Base-by-base conservation (phyloP, 805 yeast species). In the Kodamaea kaohsiungensis region DNA sequence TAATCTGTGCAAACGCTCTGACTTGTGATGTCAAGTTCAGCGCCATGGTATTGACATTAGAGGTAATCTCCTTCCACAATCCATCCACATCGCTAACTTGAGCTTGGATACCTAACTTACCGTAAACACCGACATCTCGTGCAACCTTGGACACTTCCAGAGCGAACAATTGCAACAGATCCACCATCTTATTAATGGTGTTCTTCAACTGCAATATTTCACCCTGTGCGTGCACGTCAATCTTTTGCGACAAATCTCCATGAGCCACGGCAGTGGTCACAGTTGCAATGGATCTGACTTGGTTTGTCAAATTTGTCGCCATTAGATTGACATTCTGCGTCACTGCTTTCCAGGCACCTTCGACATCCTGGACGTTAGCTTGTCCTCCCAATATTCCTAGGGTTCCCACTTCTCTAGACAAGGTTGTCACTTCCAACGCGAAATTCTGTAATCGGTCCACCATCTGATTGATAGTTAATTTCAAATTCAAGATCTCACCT, bases 141-240 rank as follows among this genome's bases (percentile, higher is more conserved):
- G 97, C 97, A 43, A 90, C 96, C 64, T 91, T 81, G 0, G 96
- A 85, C 53, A 90, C 97, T 71, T 90, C 97, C 27, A 87, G 83
- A 8, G 96, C 96, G 68, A 90, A 90, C 50, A 89, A 85, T 67
- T 89, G 95, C 64, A 90, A 81, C 46, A 95, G 85, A 67, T 90
- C 96, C 78, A 90, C 96, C 97, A 90, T 90, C 76, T 88, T 89
- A 69, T 90, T 90, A 72, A 90, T 90, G 7, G 97, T 90, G 57
- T 86, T 82, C 65, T 90, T 90, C 70, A 90, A 80, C 58, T 91
- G 95, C 61, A 90, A 78, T 61, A 90, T 89, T 66, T 90, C 96
- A 52, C 96, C 96, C 67, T 89, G 93, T 8, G 96, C 96, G 63
- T 86, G 93, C 22, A 90, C 96, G 58, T 84, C 89, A 70, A 90